phyloP scores from a whole-genome alignment of 352 stramenopile genomes.

The Thalassiosira hispida region DNA sequence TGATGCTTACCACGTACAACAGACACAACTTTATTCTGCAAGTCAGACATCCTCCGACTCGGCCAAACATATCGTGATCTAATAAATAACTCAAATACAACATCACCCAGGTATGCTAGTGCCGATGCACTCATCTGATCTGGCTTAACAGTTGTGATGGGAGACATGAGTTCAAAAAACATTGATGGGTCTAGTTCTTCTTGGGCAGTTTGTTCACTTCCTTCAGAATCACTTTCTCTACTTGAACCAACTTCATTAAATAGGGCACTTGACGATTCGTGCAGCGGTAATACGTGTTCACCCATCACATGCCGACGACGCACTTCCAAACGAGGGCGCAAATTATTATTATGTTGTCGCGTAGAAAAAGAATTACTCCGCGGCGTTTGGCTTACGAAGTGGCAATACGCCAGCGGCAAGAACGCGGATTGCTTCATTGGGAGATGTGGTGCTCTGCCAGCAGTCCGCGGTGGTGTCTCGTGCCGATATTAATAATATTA shows the following conservation, averaged over 20 bases:
- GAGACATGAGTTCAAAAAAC: constrained; percentile 54
- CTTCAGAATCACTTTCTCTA: not conserved
- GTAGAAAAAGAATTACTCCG: not conserved
- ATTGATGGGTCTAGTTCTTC: constrained; percentile 20
- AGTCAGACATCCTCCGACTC: constrained; percentile 66
- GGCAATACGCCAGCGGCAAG: constrained; percentile 7
- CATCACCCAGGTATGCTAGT: constrained; percentile 80
- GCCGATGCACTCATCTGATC: constrained; percentile 81
- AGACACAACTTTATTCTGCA: constrained; percentile 74
- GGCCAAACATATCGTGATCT: constrained; percentile 80
- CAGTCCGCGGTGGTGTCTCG: too few species aligned
- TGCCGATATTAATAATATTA: too few species aligned
- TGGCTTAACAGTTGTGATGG: constrained; percentile 37
- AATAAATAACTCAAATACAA: constrained; percentile 82
- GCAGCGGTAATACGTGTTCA: not conserved
- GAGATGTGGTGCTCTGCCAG: not conserved
- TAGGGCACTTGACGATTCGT: constrained; percentile 12
- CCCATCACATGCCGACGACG: constrained; percentile 1
- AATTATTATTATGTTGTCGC: not conserved
- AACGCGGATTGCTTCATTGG: constrained; percentile 2
- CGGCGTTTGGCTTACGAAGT: not conserved
- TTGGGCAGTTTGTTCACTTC: not conserved
- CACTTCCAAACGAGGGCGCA: not conserved
- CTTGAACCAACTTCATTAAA: constrained; percentile 15
- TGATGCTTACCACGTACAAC: constrained; percentile 70